These are phyloP conservation scores for Lactifluus volemus DNA, from an alignment of 768 basidiomycete species.

Conservation along the genomic window DNA sequence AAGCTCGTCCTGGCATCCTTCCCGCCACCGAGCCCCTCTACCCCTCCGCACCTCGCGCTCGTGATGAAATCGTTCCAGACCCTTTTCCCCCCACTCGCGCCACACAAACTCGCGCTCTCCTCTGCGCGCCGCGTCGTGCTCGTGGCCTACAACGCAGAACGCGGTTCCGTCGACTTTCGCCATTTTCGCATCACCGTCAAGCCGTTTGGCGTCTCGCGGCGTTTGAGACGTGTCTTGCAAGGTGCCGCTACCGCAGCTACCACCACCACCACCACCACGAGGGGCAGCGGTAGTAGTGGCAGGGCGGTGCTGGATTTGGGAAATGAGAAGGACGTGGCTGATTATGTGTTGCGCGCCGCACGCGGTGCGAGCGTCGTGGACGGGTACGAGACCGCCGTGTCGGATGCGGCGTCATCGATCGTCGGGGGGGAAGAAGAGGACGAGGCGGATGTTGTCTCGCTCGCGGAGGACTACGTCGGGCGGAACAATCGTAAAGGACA, in stretches of 20 bases:
- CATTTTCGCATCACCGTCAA: conserved; percentile 95
- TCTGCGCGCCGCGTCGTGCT: conserved; percentile 93
- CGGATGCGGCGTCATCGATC: conserved; percentile 49
- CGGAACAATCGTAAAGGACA: conserved; percentile 89
- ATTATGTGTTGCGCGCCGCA: conserved; percentile 77
- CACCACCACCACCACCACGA: conserved; percentile 22
- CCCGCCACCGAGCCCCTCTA: conserved; percentile 62
- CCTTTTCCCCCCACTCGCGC: conserved; percentile 88
- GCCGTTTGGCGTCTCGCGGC: conserved; percentile 87
- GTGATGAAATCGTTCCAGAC: conserved; percentile 96
- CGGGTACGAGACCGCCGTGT: conserved; percentile 67
- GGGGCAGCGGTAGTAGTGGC: too few relatives aligned
- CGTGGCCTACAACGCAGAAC: conserved; percentile 80
- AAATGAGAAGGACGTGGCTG: conserved; percentile 89
- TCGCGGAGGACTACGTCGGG: conserved; percentile 92
- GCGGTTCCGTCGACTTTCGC: conserved; percentile 82
- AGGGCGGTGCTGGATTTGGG: conserved; percentile 62
- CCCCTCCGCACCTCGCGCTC: conserved; percentile 79
- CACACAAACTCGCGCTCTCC: conserved; percentile 68
- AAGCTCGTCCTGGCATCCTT: conserved; percentile 86
- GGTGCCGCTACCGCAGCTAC: conserved; percentile 26
- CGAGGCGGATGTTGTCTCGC: conserved; percentile 68
- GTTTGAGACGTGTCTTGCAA: conserved; percentile 81
- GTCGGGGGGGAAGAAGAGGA: conserved; percentile 84
- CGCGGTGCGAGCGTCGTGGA: conserved; percentile 37